These are phyloP conservation scores for Clonostachys sp. DNA, from an alignment of 2,329 filamentous ascomycete genomes.

Conservation along the genomic window DNA sequence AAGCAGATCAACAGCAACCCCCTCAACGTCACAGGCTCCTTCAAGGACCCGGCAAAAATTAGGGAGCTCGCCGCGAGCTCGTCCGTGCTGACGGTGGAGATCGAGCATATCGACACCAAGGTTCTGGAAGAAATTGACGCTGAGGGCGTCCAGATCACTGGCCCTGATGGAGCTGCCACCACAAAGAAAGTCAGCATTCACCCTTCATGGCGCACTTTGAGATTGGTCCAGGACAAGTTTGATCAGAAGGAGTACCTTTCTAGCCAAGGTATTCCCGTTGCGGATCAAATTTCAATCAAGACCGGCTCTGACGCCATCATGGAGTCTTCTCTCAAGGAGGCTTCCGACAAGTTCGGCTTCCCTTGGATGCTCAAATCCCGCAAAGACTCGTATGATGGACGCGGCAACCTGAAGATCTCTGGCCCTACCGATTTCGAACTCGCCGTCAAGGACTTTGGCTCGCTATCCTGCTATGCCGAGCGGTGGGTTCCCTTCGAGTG, in stretches of 20 bases:
- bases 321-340: constrained; percentile 55
- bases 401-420: constrained; percentile 56
- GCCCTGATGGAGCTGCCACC: constrained; percentile 19
- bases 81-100: constrained; percentile 87
- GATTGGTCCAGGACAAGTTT: constrained; percentile 91
- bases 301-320: constrained; percentile 45
- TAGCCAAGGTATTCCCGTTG: constrained; percentile 65
- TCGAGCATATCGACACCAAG: constrained; percentile 90
- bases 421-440: constrained; percentile 43
- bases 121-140: constrained; percentile 79
- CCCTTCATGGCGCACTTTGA: constrained; percentile 81
- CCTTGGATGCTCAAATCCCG: constrained; percentile 92
- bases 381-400: constrained; percentile 89
- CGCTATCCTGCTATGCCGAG: constrained; percentile 78
- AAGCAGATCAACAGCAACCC: constrained; percentile 78
- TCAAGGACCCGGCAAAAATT: constrained; percentile 78
- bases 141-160: constrained; percentile 49
- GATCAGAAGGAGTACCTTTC: constrained; percentile 79
- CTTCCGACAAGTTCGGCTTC: constrained; percentile 64
- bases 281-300: constrained; percentile 60
- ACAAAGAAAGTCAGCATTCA: constrained; percentile 58
- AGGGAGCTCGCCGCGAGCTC: constrained; percentile 70
- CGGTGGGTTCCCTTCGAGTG: constrained; percentile 81
- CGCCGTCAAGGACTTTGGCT: constrained; percentile 67
- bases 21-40: constrained; percentile 78